phyloP scores from a whole-genome alignment of 352 stramenopile species.

The Globisporangium megalacanthum region DNA sequence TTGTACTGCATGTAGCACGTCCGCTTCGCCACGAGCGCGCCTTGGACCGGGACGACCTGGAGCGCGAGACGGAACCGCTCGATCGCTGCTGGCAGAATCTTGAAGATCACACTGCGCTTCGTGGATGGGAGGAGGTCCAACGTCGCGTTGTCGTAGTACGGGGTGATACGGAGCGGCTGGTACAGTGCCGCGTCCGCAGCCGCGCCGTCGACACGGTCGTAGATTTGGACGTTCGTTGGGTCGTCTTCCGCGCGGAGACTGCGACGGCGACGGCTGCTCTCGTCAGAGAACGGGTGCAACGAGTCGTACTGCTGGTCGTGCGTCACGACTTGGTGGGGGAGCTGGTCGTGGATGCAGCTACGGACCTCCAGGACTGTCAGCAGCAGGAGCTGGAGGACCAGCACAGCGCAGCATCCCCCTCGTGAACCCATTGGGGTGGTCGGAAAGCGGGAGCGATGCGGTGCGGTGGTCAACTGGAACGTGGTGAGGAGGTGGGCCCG shows the following conservation, averaged over 20 bases:
- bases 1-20: conserved; percentile 52
- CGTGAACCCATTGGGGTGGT: background rate
- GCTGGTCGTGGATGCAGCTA: conserved; percentile 21
- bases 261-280: background rate
- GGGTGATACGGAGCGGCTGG: conserved; percentile 53
- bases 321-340: conserved; percentile 16
- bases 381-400: conserved; percentile 2
- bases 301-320: conserved; percentile 12
- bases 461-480: background rate
- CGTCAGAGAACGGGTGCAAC: conserved; percentile 14
- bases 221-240: conserved; percentile 24
- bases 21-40: conserved; percentile 53
- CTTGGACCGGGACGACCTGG: conserved; percentile 56
- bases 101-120: conserved; percentile 35
- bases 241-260: conserved; percentile 7
- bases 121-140: conserved; percentile 26
- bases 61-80: conserved; percentile 42
- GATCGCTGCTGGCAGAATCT: conserved; percentile 68
- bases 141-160: conserved; percentile 56
- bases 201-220: conserved; percentile 29
- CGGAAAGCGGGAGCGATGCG: background rate
- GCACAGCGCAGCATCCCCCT: background rate
- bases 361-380: background rate
- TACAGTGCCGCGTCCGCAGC: conserved; percentile 20
- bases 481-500: background rate